Percentiles rank a stretch among this genome's conserved stretches.
Conservation (phyloP, 371 early-diverging fungal species). For the Actinomortierella wolfii region DNA sequence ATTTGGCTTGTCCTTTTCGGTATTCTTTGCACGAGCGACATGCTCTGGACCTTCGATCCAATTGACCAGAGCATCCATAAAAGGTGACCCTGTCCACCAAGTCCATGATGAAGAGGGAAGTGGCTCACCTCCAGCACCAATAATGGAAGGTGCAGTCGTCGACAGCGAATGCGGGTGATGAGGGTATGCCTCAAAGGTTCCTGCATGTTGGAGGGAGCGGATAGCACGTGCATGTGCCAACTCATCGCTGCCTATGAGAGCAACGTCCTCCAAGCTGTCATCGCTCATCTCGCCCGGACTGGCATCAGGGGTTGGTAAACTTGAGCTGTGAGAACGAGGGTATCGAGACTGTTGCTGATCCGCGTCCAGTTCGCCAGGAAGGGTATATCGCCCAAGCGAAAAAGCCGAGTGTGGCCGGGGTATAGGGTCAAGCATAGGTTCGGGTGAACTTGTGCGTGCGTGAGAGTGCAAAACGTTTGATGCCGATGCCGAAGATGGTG, state of each 20-base stretch:
- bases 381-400: neutral
- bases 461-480: constrained; percentile 10
- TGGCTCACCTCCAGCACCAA: neutral
- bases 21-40: constrained; percentile 7
- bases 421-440: neutral
- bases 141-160: constrained; percentile 1
- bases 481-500: constrained; percentile 20
- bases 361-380: too few relatives aligned
- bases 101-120: constrained; percentile 3
- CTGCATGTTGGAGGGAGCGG: constrained; percentile 1
- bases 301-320: constrained; percentile 38
- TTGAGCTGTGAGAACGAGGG: neutral
- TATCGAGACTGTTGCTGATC: too few relatives aligned
- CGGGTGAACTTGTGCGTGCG: neutral
- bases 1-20: constrained; percentile 41
- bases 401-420: constrained; percentile 12
- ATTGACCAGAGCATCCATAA: constrained; percentile 31
- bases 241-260: constrained; percentile 9
- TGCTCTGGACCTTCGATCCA: constrained; percentile 41
- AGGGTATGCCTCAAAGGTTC: neutral
- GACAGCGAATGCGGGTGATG: constrained; percentile 8
- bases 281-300: constrained; percentile 33
- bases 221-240: constrained; percentile 12
- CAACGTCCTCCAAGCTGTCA: constrained; percentile 32
- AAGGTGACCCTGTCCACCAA: constrained; percentile 35